Conservation (phyloP, 2,329 filamentous ascomycete genomes). For the Aspergillus ruber region DNA sequence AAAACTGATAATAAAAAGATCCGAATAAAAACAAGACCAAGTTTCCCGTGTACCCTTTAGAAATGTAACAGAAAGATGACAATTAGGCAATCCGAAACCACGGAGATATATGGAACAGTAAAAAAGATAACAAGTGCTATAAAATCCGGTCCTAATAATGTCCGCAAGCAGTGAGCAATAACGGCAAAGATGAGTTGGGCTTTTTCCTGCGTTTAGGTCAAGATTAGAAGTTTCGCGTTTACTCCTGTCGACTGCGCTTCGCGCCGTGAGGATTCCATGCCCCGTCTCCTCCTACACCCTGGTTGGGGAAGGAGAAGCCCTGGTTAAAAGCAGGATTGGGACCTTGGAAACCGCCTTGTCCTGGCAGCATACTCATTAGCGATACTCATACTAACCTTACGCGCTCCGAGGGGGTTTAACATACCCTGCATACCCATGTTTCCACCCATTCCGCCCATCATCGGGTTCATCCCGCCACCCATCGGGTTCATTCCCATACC, state of each 20-base stretch:
- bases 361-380: conserved; percentile 14
- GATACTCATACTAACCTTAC: conserved; percentile 11
- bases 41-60: conserved; percentile 13
- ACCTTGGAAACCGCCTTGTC: conserved; percentile 57
- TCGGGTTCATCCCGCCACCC: conserved; percentile 54
- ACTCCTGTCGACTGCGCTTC: conserved; percentile 71
- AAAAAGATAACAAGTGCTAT: background rate
- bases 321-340: conserved; percentile 67
- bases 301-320: conserved; percentile 59
- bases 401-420: conserved; percentile 11
- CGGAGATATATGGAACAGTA: conserved; percentile 5
- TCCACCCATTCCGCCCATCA: conserved; percentile 45
- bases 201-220: background rate
- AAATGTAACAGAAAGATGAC: conserved; percentile 1
- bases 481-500: conserved; percentile 50
- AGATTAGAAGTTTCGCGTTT: conserved; percentile 11
- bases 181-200: background rate
- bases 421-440: conserved; percentile 47
- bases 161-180: background rate
- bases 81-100: conserved; percentile 4
- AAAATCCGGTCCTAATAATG: background rate
- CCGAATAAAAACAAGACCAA: conserved; percentile 8
- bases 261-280: conserved; percentile 76
- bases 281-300: conserved; percentile 47
- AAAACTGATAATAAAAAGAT: conserved; percentile 2